Conservation (phyloP, 345 rosid species). For the Bruguiera gymnorhiza region DNA sequence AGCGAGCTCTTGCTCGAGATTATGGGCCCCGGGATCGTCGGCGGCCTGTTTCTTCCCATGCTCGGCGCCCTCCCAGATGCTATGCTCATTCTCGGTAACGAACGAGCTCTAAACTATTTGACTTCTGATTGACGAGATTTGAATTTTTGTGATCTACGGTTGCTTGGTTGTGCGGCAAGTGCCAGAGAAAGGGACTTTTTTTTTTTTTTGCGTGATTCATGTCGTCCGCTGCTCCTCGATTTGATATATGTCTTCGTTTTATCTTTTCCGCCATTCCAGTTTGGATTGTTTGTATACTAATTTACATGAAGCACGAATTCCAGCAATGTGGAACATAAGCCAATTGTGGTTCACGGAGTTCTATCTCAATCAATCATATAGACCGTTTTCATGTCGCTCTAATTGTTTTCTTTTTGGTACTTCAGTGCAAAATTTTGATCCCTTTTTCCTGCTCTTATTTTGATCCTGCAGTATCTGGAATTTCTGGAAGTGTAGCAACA, state of each 20-base stretch:
- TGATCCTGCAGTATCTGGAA: constrained; percentile 37
- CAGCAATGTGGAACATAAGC: too few species aligned
- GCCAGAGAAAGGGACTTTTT: background rate
- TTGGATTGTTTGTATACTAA: too few species aligned
- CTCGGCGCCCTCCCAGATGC: constrained; percentile 99
- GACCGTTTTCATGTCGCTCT: too few species aligned
- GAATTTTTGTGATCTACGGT: background rate
- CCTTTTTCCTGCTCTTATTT: background rate
- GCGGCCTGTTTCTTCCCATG: constrained; percentile 86
- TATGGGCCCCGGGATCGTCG: constrained; percentile 89
- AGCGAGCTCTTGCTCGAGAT: constrained; percentile 92
- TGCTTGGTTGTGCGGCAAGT: background rate
- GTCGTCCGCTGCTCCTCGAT: too few species aligned
- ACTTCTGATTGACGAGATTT: background rate
- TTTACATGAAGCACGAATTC: too few species aligned
- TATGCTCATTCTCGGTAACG: constrained; percentile 82
- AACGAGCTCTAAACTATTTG: too few species aligned
- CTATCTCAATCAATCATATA: too few species aligned
- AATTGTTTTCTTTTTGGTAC: too few species aligned
- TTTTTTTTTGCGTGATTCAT: background rate
- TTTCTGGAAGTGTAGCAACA: constrained; percentile 32
- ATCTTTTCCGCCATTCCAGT: too few species aligned
- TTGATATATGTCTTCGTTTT: too few species aligned
- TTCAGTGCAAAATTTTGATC: too few species aligned
- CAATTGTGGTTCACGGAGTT: too few species aligned